Base-by-base conservation (phyloP, 495 filamentous ascomycete genomes). In the Evernia prunastri region DNA sequence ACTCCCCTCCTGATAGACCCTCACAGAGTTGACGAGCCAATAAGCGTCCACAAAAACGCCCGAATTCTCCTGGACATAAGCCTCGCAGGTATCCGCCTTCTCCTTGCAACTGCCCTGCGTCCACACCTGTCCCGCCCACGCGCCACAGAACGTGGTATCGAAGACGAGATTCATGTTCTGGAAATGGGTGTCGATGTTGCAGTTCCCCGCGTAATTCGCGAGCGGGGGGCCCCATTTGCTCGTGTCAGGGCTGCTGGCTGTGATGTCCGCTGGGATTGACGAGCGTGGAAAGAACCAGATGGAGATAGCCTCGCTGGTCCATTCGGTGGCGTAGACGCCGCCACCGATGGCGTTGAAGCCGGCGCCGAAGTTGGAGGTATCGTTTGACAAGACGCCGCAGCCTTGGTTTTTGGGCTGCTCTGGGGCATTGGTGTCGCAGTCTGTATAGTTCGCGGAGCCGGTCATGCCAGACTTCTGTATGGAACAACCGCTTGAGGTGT, bases 131-230 rank as follows among this genome's bases (percentile, higher is more conserved):
- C 45, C 92, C 23, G 91, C 91, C 89, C 90, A 96, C 66, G 90
- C 86, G 43, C 93, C 93, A 72, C 93, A 97, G 74, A 96, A 91
- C 1, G 87, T 88, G 1, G 85, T 89, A 75, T 97, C 84, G 71
- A 96, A 87, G 59, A 95, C 80, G 57, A 96, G 87, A 18, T 83
- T 81, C 74, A 95, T 87, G 45, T 87, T 71, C 65, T 78, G 79
- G 79, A 97, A 96, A 61, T 86, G 79, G 3, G 71, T 67, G 59
- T 81, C 72, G 63, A 96, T 85, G 66, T 89, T 73, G 74, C 93
- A 96, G 39, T 27, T 39, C 20, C 83, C 85, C 36, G 81, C 69
- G 72, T 96, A 64, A 69, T 79, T 75, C 6, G 87, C 89, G 36
- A 82, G 77, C 0, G 93, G 92, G 0, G 74, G 77, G 10, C 90